A percentile compares a stretch with the other conserved stretches of the same genome.
These are phyloP conservation scores for Fusarium pseudonygamai DNA, from an alignment of 2,329 filamentous ascomycete species.

Conservation along the genomic window DNA sequence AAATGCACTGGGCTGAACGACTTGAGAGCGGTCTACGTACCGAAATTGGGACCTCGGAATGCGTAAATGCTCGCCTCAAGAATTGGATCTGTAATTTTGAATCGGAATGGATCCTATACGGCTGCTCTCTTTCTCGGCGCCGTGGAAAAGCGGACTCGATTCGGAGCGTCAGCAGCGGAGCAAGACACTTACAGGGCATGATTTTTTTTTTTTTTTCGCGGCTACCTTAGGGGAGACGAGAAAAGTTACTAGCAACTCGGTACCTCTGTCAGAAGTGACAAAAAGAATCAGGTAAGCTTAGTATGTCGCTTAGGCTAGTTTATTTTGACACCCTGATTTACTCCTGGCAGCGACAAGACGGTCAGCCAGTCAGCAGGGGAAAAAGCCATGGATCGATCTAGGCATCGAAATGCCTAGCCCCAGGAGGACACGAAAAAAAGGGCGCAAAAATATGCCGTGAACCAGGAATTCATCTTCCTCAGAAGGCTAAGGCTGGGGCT, in stretches of 20 bases:
- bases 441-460: slow-evolving; percentile 17
- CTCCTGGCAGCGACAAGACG: not conserved
- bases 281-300: not conserved
- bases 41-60: slow-evolving; percentile 38
- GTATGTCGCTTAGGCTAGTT: not conserved
- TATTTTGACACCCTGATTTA: not conserved
- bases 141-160: slow-evolving; percentile 28
- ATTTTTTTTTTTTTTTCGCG: not conserved
- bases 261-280: not conserved
- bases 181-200: slow-evolving; percentile 21
- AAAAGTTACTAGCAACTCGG: not conserved
- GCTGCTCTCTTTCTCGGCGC: slow-evolving; percentile 6
- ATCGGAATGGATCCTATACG: slow-evolving; percentile 34
- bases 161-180: slow-evolving; percentile 29
- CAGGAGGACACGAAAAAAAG: slow-evolving; percentile 18
- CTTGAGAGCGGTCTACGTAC: slow-evolving; percentile 18
- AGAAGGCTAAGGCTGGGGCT: slow-evolving; percentile 20
- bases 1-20: not conserved
- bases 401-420: slow-evolving; percentile 21
- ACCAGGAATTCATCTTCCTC: not conserved
- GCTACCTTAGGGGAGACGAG: not conserved
- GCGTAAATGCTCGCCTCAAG: slow-evolving; percentile 10
- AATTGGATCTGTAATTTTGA: slow-evolving; percentile 13
- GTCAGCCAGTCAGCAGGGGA: not conserved
- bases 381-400: slow-evolving; percentile 38